Evolutionary conservation across 352 stramenopile species (phyloP), one percentile per base, ranked within the genome.

Genomic region (Lagenidium giganteum): DNA sequence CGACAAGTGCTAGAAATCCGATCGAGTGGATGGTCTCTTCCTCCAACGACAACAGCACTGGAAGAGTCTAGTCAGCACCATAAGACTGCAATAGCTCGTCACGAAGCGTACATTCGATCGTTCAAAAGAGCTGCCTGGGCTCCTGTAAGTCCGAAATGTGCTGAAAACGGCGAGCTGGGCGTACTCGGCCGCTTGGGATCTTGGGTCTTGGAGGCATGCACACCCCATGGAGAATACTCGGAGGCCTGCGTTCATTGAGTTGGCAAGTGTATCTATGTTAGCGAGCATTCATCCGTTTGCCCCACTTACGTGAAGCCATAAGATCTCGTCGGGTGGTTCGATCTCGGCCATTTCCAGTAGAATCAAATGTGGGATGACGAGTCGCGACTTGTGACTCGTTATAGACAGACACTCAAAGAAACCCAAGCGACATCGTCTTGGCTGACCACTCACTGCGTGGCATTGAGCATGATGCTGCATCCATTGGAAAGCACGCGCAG

Each of bases 401-500:
- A n/a, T n/a, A n/a, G n/a, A n/a, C n/a, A n/a, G n/a, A n/a, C n/a
- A n/a, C n/a, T n/a, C n/a, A n/a, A n/a, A n/a, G n/a, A n/a, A n/a
- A n/a, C n/a, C n/a, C n/a, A n/a, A n/a, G n/a, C n/a, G n/a, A n/a
- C n/a, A n/a, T n/a, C n/a, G n/a, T n/a, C n/a, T n/a, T n/a, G n/a
- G n/a, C n/a, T n/a, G n/a, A n/a, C n/a, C n/a, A n/a, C n/a, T n/a
- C n/a, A n/a, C n/a, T n/a, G n/a, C n/a, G n/a, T n/a, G 28, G 36
- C 36, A 12, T 47, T 24, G 3, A 88, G 42, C 54, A 88, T 86
- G 54, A 88, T 82, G 45, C 72, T 88, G 48, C 68, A 86, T n/a
- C 76, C 76, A 51, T 88, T 88, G 11, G 70, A 79, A 21, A 88
- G 57, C 34, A 67, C 56, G 2, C 76, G 72, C 52, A 88, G 56